A percentile compares a stretch with the other conserved stretches of the same genome.
Evolutionary conservation across 2,329 filamentous ascomycete species (phyloP).

Genomic region (Ophioceras dolichostomum): DNA sequence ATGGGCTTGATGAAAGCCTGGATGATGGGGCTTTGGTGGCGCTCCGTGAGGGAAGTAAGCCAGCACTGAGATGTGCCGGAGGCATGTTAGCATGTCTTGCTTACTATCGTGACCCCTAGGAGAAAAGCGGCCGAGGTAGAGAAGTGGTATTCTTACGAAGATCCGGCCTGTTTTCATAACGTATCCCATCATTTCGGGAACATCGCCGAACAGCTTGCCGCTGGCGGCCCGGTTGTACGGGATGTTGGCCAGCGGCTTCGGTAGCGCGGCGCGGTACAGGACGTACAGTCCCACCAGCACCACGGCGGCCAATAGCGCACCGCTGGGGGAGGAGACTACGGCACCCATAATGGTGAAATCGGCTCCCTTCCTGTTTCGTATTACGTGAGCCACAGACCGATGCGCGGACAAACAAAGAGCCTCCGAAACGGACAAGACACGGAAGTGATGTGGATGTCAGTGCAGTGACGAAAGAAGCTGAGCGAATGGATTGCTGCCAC

Average conservation of each 20-base stretch:
- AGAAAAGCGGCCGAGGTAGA: too few species aligned
- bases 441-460: too few species aligned
- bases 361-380: too few species aligned
- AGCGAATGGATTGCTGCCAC: too few species aligned
- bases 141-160: slow-evolving; percentile 12
- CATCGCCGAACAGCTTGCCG: slow-evolving; percentile 25
- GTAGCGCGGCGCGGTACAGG: slow-evolving; percentile 15
- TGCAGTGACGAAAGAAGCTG: too few species aligned
- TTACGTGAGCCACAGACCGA: too few species aligned
- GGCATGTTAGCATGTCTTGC: too few species aligned
- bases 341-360: too few species aligned
- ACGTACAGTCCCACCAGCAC: background rate
- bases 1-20: slow-evolving; percentile 30
- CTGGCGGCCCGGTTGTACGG: slow-evolving; percentile 27
- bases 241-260: slow-evolving; percentile 30
- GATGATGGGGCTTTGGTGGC: slow-evolving; percentile 25
- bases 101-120: too few species aligned
- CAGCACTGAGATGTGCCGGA: too few species aligned
- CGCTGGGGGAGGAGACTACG: background rate
- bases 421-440: too few species aligned
- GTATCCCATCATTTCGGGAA: slow-evolving; percentile 24
- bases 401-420: too few species aligned
- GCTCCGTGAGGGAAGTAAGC: slow-evolving; percentile 16
- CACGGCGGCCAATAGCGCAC: background rate
- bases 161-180: slow-evolving; percentile 18